Evolutionary conservation across 805 yeast genomes (phyloP), one percentile per base, ranked within the genome.

Genomic region (Cyberlindnera veronae): DNA sequence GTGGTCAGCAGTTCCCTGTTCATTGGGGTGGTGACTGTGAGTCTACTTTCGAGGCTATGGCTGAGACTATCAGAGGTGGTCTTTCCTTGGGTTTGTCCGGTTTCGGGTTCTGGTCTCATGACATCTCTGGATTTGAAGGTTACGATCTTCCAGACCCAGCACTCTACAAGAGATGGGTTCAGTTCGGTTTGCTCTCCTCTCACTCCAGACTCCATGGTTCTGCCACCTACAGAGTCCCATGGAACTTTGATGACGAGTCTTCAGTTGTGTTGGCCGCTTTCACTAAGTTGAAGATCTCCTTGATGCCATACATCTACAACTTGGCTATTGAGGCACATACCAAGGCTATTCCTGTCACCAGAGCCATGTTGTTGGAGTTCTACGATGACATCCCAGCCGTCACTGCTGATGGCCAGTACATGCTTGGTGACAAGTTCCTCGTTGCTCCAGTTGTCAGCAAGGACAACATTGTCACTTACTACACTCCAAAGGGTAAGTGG

Each of bases 11-110:
- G 39, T 50, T 48, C 42, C 55, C 55, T 10, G 55, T 50, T 12
- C 55, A 50, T 35, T 50, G 55, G 55, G 55, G 55, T 42, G 55
- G 55, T 43, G 55, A 50, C 33, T 50, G 53, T 38, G 53, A 49
- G 32, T 46, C 51, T 13, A 46, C 51, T 16, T 50, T 50, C 29
- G 55, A 50, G 34, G 55, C 55, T 6, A 46, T 50, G 48, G 53
- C 55, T 24, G 55, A 50, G 38, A 49, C 50, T 20, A 30, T 50
- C 6, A 48, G 55, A 48, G 55, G 55, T 39, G 55, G 55, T 3
- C 36, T 50, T 33, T 46, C 51, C 13, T 32, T 50, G n/a, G 46
- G 42, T n/a, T 35, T 50, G 3, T 39, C 44, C 18, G 55, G 53
- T 3, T 50, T 50, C 30, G 55, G 55, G 4, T 50, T 46, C 47